Percentiles rank a stretch among this genome's conserved stretches.
Conservation (phyloP, 1,284 basidiomycete genomes). For the Binderoboletus segoi region DNA sequence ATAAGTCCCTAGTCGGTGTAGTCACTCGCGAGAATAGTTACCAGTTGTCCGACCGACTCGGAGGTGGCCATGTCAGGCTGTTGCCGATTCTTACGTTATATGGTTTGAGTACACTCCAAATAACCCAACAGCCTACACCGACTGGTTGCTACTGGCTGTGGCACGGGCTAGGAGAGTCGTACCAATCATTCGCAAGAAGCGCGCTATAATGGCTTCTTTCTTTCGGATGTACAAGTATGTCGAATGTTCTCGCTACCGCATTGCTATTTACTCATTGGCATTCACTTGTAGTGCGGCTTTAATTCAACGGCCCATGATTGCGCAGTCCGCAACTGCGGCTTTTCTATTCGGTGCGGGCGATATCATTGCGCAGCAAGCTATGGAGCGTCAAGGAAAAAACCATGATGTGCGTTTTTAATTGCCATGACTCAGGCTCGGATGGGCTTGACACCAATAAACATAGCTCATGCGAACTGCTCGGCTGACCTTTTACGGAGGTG, state of each 20-base stretch:
- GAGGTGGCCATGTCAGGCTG: no score
- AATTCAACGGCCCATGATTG: slow-evolving; percentile 62
- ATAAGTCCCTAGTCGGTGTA: no score
- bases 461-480: slow-evolving; percentile 74
- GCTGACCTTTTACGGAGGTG: slow-evolving; percentile 75
- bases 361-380: slow-evolving; percentile 78
- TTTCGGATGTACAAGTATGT: slow-evolving; percentile 36
- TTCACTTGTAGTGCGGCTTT: slow-evolving; percentile 53
- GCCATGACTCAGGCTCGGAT: neutral
- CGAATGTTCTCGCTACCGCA: neutral
- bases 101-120: no score
- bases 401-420: slow-evolving; percentile 62
- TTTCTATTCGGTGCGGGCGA: slow-evolving; percentile 80
- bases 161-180: no score
- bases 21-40: no score
- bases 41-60: no score
- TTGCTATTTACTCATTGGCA: slow-evolving; percentile 5
- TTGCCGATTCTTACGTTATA: no score
- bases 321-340: slow-evolving; percentile 68
- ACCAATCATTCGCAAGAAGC: neutral
- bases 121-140: no score
- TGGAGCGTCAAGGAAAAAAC: slow-evolving; percentile 65
- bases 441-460: neutral
- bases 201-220: slow-evolving; percentile 29
- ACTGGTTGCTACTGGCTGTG: no score